Base-by-base conservation (phyloP, 2,329 filamentous ascomycete genomes). In the Fonsecaea nubica region DNA sequence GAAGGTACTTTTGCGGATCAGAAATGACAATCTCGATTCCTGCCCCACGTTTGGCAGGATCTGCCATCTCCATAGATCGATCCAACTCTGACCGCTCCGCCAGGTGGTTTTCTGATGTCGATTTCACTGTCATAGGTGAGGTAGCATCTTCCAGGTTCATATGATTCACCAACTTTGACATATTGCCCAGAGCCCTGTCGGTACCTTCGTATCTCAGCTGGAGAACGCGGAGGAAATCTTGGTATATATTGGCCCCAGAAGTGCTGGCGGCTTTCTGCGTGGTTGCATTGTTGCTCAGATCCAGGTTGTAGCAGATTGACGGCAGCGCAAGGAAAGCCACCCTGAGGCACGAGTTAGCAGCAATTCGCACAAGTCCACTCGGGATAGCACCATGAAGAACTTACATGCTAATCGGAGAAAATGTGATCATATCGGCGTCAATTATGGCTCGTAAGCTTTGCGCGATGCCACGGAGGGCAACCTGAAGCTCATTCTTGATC, bases 201-300 rank as follows among this genome's bases (percentile, higher is more conserved):
- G 56, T 58, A n/a, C 56, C 56, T 21, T 58, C 56, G 21, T 58
- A 58, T 58, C 56, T 40, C 35, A 58, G 15, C 12, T 58, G 56
- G 3, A 58, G 56, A n/a, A 45, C 56, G 42, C 56, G 36, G n/a
- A 58, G 40, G 15, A 58, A 58, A 40, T 58, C 56, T 38, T 58
- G 56, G 56, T 58, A 58, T n/a, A 58, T 58, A 40, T 58, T 58
- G 33, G 56, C 12, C 4, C 56, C 36, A 21, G 1, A 9, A 15
- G 8, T 21, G 18, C n/a, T 15, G 18, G 8, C 13, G 18, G 6
- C 4, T n/a, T 12, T 38, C 7, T 38, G 56, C 25, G 35, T 40
- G 33, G 2, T n/a, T 9, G 33, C n/a, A 58, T n/a, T 35, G 35
- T 18, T 58, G 56, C 33, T 58, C 15, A 58, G 18, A 40, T 58